phyloP scores from a whole-genome alignment of 106 monocot genomes.

The Xerophyta viscosa region DNA sequence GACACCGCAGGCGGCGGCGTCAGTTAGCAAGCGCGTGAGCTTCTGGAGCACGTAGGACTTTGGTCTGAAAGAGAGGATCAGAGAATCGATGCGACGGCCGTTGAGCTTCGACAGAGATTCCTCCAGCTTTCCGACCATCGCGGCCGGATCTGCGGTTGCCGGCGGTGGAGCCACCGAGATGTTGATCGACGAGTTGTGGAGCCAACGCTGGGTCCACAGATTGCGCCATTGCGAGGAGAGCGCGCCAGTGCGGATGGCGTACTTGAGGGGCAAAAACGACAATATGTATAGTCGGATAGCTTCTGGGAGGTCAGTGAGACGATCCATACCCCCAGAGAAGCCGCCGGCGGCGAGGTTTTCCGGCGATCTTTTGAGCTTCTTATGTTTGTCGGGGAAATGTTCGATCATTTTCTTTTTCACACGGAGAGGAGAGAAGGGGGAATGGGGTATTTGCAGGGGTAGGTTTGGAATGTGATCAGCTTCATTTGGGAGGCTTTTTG shows the following conservation, averaged over 20 bases:
- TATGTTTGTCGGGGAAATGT: too few species aligned
- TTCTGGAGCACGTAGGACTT: background rate
- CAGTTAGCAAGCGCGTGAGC: background rate
- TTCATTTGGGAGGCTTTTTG: too few species aligned
- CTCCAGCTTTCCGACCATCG: background rate
- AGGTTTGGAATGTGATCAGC: too few species aligned
- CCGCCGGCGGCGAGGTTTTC: background rate
- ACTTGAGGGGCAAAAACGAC: background rate
- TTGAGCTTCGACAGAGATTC: background rate
- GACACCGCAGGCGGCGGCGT: background rate
- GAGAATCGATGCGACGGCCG: background rate
- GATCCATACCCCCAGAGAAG: background rate
- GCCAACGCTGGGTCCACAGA: background rate
- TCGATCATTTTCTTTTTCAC: too few species aligned
- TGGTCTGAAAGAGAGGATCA: background rate
- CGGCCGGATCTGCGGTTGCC: background rate
- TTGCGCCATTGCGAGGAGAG: slow-evolving; percentile 1
- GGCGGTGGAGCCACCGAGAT: background rate
- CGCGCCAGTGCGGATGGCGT: background rate
- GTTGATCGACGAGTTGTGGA: background rate
- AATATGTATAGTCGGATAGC: background rate
- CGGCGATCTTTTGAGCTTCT: too few species aligned
- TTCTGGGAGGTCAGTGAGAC: background rate
- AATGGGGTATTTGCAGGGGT: too few species aligned
- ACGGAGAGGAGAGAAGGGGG: too few species aligned